Conservation (phyloP, 768 basidiomycete genomes). For the Lepiota brunneoincarnata region DNA sequence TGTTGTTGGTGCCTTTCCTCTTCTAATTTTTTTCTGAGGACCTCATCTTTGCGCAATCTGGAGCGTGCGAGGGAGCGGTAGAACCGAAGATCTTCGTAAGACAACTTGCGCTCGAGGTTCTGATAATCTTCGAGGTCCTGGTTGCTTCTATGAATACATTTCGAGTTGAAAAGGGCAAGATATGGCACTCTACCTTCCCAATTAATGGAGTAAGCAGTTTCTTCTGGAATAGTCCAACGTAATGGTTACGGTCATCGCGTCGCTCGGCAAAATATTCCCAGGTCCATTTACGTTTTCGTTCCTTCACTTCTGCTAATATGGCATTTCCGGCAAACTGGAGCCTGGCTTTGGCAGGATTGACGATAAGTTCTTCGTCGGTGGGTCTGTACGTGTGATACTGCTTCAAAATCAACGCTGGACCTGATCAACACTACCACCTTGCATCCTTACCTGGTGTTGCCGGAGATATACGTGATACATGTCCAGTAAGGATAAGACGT, state of each 20-base stretch:
- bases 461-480: constrained; percentile 96
- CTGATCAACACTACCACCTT: background rate
- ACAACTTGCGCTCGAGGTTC: constrained; percentile 74
- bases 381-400: constrained; percentile 87
- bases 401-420: constrained; percentile 8
- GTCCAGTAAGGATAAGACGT: constrained; percentile 88
- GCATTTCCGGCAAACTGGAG: constrained; percentile 78
- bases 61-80: constrained; percentile 95
- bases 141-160: constrained; percentile 38
- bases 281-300: constrained; percentile 82
- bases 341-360: constrained; percentile 64
- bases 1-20: constrained; percentile 58
- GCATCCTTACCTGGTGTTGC: constrained; percentile 61
- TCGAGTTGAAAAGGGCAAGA: background rate
- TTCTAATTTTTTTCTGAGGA: constrained; percentile 65
- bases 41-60: constrained; percentile 81
- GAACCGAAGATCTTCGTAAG: constrained; percentile 94
- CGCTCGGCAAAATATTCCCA: constrained; percentile 90
- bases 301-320: constrained; percentile 79
- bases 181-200: constrained; percentile 46
- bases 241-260: constrained; percentile 81
- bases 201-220: constrained; percentile 54
- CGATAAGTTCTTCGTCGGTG: constrained; percentile 50
- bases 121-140: constrained; percentile 41
- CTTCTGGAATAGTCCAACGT: constrained; percentile 83